Conservation (phyloP, 2,329 filamentous ascomycete genomes). For the Claviceps capensis region DNA sequence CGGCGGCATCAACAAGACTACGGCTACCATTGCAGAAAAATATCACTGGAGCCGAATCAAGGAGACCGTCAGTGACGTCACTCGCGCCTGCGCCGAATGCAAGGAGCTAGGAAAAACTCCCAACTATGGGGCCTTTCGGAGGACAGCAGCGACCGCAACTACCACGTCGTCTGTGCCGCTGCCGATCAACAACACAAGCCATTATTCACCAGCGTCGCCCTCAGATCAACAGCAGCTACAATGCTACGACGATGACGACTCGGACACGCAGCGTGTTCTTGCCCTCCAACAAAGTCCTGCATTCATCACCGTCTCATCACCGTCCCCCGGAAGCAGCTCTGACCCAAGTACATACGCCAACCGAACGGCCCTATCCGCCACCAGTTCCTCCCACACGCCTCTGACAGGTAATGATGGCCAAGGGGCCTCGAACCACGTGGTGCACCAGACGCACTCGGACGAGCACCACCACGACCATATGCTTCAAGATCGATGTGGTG, state of each 20-base stretch:
- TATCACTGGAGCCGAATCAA: conserved; percentile 99
- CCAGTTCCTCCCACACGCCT: conserved; percentile 7
- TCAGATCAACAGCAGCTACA: neutral
- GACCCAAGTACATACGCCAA: conserved; percentile 31
- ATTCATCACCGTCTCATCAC: conserved; percentile 14
- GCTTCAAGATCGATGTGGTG: conserved; percentile 17
- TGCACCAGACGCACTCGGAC: conserved; percentile 9
- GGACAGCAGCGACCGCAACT: conserved; percentile 3
- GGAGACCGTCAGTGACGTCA: conserved; percentile 88
- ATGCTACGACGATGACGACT: conserved; percentile 6
- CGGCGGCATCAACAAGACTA: conserved; percentile 96
- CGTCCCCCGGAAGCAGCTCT: conserved; percentile 12
- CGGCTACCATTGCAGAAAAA: conserved; percentile 79
- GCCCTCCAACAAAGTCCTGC: conserved; percentile 18
- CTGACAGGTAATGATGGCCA: neutral
- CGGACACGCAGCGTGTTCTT: conserved; percentile 13
- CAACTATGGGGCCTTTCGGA: conserved; percentile 15
- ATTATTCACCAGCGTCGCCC: neutral
- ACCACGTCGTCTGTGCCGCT: neutral
- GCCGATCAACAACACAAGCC: neutral
- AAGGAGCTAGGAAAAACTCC: conserved; percentile 59
- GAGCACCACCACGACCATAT: conserved; percentile 20
- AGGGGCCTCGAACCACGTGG: neutral
- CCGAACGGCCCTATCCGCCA: conserved; percentile 33
- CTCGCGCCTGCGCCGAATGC: conserved; percentile 81